Evolutionary conservation across 2,329 filamentous ascomycete genomes (phyloP).

Genomic region (Colletotrichum orbiculare): DNA sequence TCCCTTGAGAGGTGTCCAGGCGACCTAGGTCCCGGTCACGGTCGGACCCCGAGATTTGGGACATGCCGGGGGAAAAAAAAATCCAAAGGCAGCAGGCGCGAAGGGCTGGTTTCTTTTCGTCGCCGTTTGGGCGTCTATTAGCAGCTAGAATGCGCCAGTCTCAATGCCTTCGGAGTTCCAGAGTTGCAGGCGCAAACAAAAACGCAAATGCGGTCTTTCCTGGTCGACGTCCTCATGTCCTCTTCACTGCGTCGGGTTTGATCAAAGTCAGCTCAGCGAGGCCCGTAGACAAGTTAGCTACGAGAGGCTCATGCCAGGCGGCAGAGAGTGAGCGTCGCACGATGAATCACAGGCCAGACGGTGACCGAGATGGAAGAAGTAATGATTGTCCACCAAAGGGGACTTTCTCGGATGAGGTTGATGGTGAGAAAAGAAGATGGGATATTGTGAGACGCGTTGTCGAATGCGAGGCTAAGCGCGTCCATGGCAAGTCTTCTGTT

Average conservation of each 20-base stretch:
- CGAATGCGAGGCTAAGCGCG: conserved; percentile 36
- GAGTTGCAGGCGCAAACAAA: conserved; percentile 31
- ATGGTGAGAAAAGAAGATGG: conserved; percentile 35
- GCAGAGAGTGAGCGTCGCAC: conserved; percentile 5
- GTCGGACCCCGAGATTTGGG: conserved; percentile 28
- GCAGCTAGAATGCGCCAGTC: conserved; percentile 7
- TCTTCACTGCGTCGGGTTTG: conserved; percentile 17
- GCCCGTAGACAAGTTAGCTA: conserved; percentile 34
- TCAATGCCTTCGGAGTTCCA: conserved; percentile 31
- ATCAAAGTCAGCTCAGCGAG: conserved; percentile 27
- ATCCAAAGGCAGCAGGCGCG: conserved; percentile 2
- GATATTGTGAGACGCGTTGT: conserved; percentile 37
- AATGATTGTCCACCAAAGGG: neutral
- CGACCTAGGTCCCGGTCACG: conserved; percentile 10
- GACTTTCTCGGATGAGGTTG: conserved; percentile 30
- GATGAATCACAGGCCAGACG: neutral
- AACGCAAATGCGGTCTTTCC: conserved; percentile 21
- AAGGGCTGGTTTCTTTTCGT: conserved; percentile 12
- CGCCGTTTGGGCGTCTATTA: neutral
- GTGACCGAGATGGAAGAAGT: conserved; percentile 14
- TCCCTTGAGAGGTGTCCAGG: too few species aligned
- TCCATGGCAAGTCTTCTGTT: conserved; percentile 20
- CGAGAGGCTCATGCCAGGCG: conserved; percentile 34
- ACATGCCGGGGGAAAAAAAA: conserved; percentile 19
- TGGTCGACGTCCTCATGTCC: conserved; percentile 27